Evolutionary conservation across 805 yeast genomes (phyloP).

Genomic region (Wickerhamomyces silvicola): DNA sequence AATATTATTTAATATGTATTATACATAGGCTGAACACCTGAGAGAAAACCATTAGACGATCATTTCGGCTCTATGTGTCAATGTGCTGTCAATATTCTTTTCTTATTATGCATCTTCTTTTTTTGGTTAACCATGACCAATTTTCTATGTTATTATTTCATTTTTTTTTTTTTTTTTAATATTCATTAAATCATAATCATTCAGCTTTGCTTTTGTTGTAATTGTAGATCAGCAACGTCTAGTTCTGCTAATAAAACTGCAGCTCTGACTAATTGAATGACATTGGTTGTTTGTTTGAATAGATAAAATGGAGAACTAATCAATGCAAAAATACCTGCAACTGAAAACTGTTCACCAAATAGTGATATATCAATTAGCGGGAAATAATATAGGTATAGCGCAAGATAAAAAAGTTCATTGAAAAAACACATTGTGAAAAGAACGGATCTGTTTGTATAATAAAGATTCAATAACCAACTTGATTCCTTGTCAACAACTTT

Average conservation of each 20-base stretch:
- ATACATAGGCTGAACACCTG: no score
- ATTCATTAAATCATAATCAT: constrained; percentile 1
- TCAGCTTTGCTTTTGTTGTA: constrained; percentile 18
- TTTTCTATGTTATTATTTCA: background rate
- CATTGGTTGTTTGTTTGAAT: constrained; percentile 86
- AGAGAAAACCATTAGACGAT: no score
- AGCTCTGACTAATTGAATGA: constrained; percentile 83
- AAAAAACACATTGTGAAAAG: constrained; percentile 86
- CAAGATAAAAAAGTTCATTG: constrained; percentile 89
- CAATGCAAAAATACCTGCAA: constrained; percentile 53
- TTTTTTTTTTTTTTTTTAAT: background rate
- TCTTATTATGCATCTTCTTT: no score
- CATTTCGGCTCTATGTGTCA: no score
- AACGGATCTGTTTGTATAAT: constrained; percentile 80
- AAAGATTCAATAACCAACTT: constrained; percentile 68
- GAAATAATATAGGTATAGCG: constrained; percentile 73
- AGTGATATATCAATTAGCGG: constrained; percentile 22
- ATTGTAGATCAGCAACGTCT: constrained; percentile 47
- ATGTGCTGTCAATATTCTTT: no score
- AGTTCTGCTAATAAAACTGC: constrained; percentile 69
- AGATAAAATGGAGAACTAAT: constrained; percentile 79
- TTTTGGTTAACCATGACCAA: no score
- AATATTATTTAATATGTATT: no score
- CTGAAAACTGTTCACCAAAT: constrained; percentile 37
- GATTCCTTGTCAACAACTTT: constrained; percentile 70